Conservation (phyloP, 768 basidiomycete genomes). For the Boletus subcaerulescens region DNA sequence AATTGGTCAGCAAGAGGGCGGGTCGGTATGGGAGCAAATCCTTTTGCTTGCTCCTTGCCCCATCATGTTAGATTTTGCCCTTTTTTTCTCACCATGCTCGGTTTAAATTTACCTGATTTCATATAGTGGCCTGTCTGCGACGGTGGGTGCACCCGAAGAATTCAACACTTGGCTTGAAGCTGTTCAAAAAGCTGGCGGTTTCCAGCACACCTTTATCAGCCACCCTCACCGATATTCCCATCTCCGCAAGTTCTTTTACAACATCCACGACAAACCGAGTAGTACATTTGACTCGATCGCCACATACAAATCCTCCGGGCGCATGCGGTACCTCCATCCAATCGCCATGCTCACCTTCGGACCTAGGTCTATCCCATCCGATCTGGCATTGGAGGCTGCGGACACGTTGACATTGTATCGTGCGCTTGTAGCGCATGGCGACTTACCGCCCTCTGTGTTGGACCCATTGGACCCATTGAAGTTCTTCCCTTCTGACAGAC, state of each 20-base stretch:
- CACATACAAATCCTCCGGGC: conserved; percentile 35
- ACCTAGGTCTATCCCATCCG: conserved; percentile 48
- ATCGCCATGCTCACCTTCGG: conserved; percentile 58
- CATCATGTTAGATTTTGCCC: conserved; percentile 53
- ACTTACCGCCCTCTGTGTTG: conserved; percentile 21
- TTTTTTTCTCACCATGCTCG: not conserved
- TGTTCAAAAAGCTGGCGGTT: conserved; percentile 58
- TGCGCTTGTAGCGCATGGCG: conserved; percentile 34
- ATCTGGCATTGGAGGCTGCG: conserved; percentile 59
- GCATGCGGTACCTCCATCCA: conserved; percentile 60
- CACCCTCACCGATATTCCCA: conserved; percentile 73
- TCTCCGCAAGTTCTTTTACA: conserved; percentile 64
- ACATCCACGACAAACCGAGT: conserved; percentile 24
- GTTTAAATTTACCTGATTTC: not conserved
- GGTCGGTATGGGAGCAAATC: conserved; percentile 75
- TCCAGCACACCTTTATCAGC: conserved; percentile 55
- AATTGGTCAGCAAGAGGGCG: conserved; percentile 68
- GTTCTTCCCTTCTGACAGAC: conserved; percentile 41
- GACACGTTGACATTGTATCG: conserved; percentile 55
- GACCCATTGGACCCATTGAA: conserved; percentile 38
- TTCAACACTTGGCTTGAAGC: conserved; percentile 66
- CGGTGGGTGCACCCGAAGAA: conserved; percentile 59
- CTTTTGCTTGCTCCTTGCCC: conserved; percentile 68
- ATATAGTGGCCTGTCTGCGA: conserved; percentile 65
- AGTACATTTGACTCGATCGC: conserved; percentile 36